These are phyloP conservation scores for Marvania coccoides DNA, from an alignment of 139 green algal genomes.

Conservation along the genomic window DNA sequence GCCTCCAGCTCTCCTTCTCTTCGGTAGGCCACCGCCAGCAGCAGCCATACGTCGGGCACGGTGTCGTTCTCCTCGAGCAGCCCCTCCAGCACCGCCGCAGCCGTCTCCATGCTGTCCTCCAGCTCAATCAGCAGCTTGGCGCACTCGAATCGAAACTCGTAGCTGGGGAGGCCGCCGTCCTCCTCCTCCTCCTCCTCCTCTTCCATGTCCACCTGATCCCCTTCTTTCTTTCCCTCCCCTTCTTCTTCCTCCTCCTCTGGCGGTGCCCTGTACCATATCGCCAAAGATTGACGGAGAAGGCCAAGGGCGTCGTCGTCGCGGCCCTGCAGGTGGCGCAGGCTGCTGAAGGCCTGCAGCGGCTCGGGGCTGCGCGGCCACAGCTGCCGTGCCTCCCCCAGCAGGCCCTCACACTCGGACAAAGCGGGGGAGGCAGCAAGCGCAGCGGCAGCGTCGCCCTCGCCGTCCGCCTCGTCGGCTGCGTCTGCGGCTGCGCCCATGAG, in stretches of 20 bases:
- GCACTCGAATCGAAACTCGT: constrained; percentile 77
- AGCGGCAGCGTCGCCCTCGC: not conserved
- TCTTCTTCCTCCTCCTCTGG: constrained; percentile 18
- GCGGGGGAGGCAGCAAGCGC: not conserved
- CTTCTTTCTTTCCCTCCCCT: constrained; percentile 7
- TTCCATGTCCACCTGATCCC: not conserved
- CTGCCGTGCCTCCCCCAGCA: constrained; percentile 32
- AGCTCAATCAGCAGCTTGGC: constrained; percentile 85
- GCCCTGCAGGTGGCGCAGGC: constrained; percentile 47
- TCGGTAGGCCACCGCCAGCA: constrained; percentile 50
- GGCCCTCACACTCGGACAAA: constrained; percentile 26
- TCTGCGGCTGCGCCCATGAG: constrained; percentile 28
- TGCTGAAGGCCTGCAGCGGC: constrained; percentile 55
- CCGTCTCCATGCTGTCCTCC: constrained; percentile 51
- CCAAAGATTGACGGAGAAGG: constrained; percentile 55
- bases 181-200: constrained; percentile 21
- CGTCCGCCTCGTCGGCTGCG: constrained; percentile 5
- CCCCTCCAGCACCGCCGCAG: constrained; percentile 57
- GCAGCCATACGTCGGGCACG: constrained; percentile 66
- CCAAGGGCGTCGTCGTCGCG: constrained; percentile 53
- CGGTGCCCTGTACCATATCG: constrained; percentile 50
- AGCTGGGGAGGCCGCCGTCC: constrained; percentile 41
- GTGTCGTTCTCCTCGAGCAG: constrained; percentile 73
- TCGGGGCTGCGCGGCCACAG: constrained; percentile 46
- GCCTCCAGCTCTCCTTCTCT: constrained; percentile 39